These are phyloP conservation scores for Metarhizium album DNA, from an alignment of 2,329 filamentous ascomycete genomes.

Conservation along the genomic window DNA sequence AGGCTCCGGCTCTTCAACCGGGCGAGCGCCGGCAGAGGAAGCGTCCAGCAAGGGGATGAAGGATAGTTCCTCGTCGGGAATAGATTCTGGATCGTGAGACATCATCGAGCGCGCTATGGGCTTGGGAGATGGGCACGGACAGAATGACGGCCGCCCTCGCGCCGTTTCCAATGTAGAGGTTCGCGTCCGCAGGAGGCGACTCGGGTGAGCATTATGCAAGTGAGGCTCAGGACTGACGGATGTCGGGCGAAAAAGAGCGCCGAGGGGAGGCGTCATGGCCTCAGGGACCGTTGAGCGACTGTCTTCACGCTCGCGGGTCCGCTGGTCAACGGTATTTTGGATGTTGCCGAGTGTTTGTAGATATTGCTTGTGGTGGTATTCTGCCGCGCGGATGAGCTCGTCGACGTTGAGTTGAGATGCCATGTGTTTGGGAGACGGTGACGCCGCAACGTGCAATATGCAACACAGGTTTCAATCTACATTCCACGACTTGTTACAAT, in stretches of 20 bases:
- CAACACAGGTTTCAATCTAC: background rate
- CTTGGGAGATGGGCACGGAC: conserved; percentile 13
- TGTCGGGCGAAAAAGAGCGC: conserved; percentile 12
- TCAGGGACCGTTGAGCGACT: conserved; percentile 11
- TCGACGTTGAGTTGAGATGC: conserved; percentile 14
- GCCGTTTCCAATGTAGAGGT: conserved; percentile 20
- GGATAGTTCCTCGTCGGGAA: conserved; percentile 19
- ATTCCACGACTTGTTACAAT: background rate
- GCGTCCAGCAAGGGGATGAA: conserved; percentile 22
- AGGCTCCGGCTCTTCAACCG: background rate
- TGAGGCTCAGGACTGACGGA: conserved; percentile 10
- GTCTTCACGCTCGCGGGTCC: conserved; percentile 13
- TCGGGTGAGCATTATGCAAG: background rate
- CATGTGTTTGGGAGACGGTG: background rate
- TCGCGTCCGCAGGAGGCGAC: conserved; percentile 12
- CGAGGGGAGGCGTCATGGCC: conserved; percentile 19
- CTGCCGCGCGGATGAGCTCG: conserved; percentile 22
- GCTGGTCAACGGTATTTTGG: conserved; percentile 14
- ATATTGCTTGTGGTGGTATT: conserved; percentile 24
- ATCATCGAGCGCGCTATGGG: conserved; percentile 14
- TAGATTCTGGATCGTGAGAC: conserved; percentile 10
- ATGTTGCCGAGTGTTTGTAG: conserved; percentile 19
- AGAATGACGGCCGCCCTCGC: conserved; percentile 14
- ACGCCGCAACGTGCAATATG: too few species aligned
- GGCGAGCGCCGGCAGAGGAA: background rate